Conservation (phyloP, 1,139 yeast species). For the Kodamaea arcana region DNA sequence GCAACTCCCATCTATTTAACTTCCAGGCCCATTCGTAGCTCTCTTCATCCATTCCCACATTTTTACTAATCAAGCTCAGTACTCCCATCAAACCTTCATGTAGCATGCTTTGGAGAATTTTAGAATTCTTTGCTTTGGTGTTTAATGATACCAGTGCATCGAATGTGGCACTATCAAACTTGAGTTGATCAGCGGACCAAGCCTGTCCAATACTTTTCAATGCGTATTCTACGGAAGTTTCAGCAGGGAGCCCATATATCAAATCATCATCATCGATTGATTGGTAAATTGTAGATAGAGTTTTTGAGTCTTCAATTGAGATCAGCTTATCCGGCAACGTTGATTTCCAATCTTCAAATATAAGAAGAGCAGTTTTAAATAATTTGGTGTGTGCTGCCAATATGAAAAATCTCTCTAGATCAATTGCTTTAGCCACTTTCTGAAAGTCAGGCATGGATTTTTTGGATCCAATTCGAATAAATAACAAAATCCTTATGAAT, state of each 20-base stretch:
- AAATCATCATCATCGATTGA: slow-evolving; percentile 59
- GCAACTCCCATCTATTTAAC: slow-evolving; percentile 65
- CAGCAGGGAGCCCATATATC: slow-evolving; percentile 57
- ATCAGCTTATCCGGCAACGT: slow-evolving; percentile 3
- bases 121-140: slow-evolving; percentile 8
- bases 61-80: slow-evolving; percentile 32
- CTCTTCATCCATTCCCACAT: slow-evolving; percentile 7
- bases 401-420: slow-evolving; percentile 25
- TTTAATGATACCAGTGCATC: slow-evolving; percentile 38
- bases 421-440: slow-evolving; percentile 31
- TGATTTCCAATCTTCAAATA: slow-evolving; percentile 49
- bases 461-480: slow-evolving; percentile 44
- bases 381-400: slow-evolving; percentile 35
- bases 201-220: slow-evolving; percentile 37
- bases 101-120: slow-evolving; percentile 35
- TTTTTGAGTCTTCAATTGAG: slow-evolving; percentile 10
- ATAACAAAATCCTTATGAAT: slow-evolving; percentile 35
- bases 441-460: slow-evolving; percentile 27
- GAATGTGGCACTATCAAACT: slow-evolving; percentile 53
- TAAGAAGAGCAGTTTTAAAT: slow-evolving; percentile 46
- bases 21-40: slow-evolving; percentile 63
- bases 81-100: slow-evolving; percentile 48
- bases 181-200: slow-evolving; percentile 35
- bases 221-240: slow-evolving; percentile 51
- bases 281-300: slow-evolving; percentile 41